These are phyloP conservation scores for Trametes cubensis DNA, from an alignment of 768 basidiomycete species.

Conservation along the genomic window DNA sequence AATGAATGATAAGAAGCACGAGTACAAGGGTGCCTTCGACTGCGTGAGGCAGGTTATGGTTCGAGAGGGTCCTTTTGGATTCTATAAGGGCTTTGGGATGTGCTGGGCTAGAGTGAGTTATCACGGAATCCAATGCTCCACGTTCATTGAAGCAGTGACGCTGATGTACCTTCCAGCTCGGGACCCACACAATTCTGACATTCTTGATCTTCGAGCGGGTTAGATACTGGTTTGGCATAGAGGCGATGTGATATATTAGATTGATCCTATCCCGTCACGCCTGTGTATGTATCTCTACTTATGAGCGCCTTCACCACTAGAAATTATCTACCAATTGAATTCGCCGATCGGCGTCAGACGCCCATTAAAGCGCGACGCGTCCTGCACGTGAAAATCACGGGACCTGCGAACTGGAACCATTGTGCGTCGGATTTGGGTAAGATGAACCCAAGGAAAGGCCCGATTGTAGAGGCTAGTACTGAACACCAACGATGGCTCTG, in stretches of 20 bases:
- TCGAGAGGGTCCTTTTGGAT: conserved; percentile 38
- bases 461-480: neutral
- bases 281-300: no score
- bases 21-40: conserved; percentile 34
- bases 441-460: neutral
- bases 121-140: neutral
- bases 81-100: conserved; percentile 45
- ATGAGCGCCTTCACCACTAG: neutral
- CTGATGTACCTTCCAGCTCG: conserved; percentile 30
- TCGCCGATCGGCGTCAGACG: neutral
- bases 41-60: conserved; percentile 35
- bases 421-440: conserved; percentile 16
- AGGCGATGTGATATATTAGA: conserved; percentile 33
- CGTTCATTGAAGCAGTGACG: neutral
- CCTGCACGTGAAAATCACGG: conserved; percentile 16
- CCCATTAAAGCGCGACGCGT: conserved; percentile 1
- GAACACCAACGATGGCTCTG: conserved; percentile 1
- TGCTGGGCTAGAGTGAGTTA: conserved; percentile 41
- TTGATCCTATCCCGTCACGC: neutral
- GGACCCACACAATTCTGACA: conserved; percentile 40
- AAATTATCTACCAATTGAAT: no score
- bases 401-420: conserved; percentile 6
- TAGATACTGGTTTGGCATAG: conserved; percentile 35
- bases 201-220: conserved; percentile 41
- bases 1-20: conserved; percentile 41